Conservation (phyloP, 1,284 basidiomycete species). For the Puccinia novopanici region DNA sequence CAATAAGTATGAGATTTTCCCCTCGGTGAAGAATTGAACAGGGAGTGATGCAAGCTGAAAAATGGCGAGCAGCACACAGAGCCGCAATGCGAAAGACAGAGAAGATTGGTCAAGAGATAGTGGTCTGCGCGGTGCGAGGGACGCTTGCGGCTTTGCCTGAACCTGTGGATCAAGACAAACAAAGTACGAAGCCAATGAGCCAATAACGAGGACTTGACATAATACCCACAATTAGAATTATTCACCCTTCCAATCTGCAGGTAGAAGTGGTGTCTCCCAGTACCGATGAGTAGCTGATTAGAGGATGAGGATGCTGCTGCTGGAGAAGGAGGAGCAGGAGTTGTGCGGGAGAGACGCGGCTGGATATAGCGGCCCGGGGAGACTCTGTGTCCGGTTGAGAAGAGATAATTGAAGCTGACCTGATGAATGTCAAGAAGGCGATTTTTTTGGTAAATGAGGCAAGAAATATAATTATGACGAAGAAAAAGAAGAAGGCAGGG, state of each 20-base stretch:
- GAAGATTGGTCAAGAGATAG: conserved; percentile 21
- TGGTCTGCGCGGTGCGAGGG: conserved; percentile 7
- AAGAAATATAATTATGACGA: too few species aligned
- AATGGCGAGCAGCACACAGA: conserved; percentile 15
- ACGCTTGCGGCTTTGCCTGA: conserved; percentile 13
- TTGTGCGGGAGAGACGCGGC: conserved; percentile 19
- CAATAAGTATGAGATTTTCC: conserved; percentile 7
- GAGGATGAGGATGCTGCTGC: not conserved
- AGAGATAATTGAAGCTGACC: not conserved
- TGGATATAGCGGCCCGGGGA: not conserved
- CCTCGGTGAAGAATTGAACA: conserved; percentile 38
- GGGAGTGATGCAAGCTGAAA: conserved; percentile 32
- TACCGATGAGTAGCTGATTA: too few species aligned
- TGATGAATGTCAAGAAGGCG: not conserved
- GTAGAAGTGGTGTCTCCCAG: too few species aligned
- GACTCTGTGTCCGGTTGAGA: not conserved
- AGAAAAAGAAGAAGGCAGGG: too few species aligned
- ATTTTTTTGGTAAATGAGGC: not conserved
- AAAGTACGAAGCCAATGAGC: conserved; percentile 7
- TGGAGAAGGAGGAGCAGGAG: not conserved
- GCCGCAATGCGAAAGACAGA: conserved; percentile 19
- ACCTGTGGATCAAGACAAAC: conserved; percentile 12
- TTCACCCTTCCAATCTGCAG: not conserved
- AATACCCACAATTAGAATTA: not conserved
- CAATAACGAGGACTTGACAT: not conserved